These are phyloP conservation scores for Starmerella potacharoeniae DNA, from an alignment of 805 yeast species.

Conservation along the genomic window DNA sequence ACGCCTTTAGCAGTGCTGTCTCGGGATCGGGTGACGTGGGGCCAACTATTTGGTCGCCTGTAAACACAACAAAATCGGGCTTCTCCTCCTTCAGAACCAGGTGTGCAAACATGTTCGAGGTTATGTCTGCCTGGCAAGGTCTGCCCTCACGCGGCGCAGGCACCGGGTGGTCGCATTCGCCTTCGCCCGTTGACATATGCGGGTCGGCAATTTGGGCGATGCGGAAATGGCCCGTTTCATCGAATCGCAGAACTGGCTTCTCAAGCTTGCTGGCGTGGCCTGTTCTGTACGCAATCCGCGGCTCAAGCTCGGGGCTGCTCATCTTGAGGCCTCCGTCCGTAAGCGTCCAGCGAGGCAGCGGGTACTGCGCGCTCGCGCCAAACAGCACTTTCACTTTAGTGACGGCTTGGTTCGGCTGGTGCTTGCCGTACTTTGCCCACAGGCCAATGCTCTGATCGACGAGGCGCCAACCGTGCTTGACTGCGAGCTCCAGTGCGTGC, in stretches of 20 bases:
- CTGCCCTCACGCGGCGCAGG: constrained; percentile 23
- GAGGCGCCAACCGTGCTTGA: constrained; percentile 29
- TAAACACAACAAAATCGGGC: constrained; percentile 75
- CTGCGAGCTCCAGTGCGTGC: constrained; percentile 14
- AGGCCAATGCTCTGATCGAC: constrained; percentile 33
- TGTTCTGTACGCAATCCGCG: constrained; percentile 25
- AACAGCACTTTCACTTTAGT: constrained; percentile 58
- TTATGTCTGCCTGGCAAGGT: constrained; percentile 66
- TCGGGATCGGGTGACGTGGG: constrained; percentile 67
- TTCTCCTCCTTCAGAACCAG: constrained; percentile 57
- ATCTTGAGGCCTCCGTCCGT: constrained; percentile 24
- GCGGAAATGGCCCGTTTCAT: constrained; percentile 45
- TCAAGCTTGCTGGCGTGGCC: constrained; percentile 14
- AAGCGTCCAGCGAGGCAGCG: constrained; percentile 59
- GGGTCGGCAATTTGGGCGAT: constrained; percentile 84
- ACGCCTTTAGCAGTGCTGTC: constrained; percentile 67
- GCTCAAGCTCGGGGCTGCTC: constrained; percentile 10
- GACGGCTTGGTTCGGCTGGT: constrained; percentile 31
- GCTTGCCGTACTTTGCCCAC: constrained; percentile 48
- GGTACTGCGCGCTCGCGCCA: constrained; percentile 64
- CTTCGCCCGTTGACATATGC: constrained; percentile 78
- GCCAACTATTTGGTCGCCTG: constrained; percentile 91
- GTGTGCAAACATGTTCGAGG: constrained; percentile 52
- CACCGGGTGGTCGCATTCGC: constrained; percentile 56
- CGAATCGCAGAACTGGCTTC: constrained; percentile 14